Conservation (phyloP, 371 early-diverging fungal genomes). For the Rhizopus delemar region DNA sequence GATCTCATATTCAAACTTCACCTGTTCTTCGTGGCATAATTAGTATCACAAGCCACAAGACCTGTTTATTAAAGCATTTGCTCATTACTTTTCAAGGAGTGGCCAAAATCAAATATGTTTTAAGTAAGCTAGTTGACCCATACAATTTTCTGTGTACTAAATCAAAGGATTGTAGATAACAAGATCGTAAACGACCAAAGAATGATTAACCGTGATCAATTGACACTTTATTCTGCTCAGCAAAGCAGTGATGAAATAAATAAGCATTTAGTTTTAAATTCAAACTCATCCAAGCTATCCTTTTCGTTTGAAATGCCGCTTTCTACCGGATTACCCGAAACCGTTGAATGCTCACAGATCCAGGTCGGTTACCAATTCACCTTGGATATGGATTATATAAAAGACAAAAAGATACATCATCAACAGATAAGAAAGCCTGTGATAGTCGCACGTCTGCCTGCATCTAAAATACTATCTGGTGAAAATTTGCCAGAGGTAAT, state of each 20-base stretch:
- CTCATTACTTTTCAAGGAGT: neutral
- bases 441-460: constrained; percentile 25
- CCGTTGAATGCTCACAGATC: constrained; percentile 20
- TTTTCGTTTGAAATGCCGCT: constrained; percentile 36
- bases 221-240: neutral
- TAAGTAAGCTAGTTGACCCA: neutral
- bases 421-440: constrained; percentile 11
- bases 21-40: constrained; percentile 30
- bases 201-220: neutral
- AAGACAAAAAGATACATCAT: constrained; percentile 6
- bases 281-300: constrained; percentile 1
- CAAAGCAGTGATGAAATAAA: neutral
- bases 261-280: neutral
- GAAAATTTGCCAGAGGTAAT: constrained; percentile 17
- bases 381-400: constrained; percentile 8
- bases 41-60: neutral
- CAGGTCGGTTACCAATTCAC: constrained; percentile 17
- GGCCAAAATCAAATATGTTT: neutral
- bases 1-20: constrained; percentile 13
- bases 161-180: neutral
- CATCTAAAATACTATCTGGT: constrained; percentile 14
- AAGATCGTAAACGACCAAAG: neutral
- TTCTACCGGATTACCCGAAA: constrained; percentile 27
- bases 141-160: too few relatives aligned
- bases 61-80: neutral